Evolutionary conservation across 2,329 filamentous ascomycete genomes (phyloP).

Genomic region (Seiridium cupressi): DNA sequence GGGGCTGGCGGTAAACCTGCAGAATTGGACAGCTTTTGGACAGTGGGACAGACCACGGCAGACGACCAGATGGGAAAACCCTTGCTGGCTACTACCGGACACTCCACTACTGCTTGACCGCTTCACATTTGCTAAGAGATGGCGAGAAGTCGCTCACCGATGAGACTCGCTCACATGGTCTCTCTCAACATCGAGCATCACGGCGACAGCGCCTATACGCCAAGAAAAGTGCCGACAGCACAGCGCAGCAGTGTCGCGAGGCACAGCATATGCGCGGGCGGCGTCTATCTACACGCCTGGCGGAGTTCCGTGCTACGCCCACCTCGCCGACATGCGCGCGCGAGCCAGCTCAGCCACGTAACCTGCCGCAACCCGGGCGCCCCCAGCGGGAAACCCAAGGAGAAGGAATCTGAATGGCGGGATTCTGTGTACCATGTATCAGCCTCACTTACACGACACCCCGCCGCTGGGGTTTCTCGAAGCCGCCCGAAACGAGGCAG

Average conservation of each 20-base stretch:
- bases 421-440: background rate
- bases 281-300: background rate
- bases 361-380: no score
- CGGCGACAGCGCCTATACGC: background rate
- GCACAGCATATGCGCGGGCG: background rate
- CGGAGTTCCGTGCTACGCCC: background rate
- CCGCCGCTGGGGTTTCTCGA: background rate
- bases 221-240: background rate
- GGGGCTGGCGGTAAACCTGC: constrained; percentile 75
- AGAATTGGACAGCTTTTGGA: no score
- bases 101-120: no score
- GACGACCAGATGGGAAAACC: no score
- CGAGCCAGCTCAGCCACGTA: no score
- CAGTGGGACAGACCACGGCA: background rate
- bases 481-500: constrained; percentile 2
- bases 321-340: background rate
- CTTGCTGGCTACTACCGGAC: no score
- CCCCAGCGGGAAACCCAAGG: no score
- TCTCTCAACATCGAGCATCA: background rate
- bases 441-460: background rate
- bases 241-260: background rate
- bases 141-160: no score
- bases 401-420: background rate
- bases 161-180: no score
- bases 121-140: no score